A percentile compares a stretch with the other conserved stretches of the same genome.
Conservation (phyloP, 495 filamentous ascomycete genomes). For the Apodospora peruviana region DNA sequence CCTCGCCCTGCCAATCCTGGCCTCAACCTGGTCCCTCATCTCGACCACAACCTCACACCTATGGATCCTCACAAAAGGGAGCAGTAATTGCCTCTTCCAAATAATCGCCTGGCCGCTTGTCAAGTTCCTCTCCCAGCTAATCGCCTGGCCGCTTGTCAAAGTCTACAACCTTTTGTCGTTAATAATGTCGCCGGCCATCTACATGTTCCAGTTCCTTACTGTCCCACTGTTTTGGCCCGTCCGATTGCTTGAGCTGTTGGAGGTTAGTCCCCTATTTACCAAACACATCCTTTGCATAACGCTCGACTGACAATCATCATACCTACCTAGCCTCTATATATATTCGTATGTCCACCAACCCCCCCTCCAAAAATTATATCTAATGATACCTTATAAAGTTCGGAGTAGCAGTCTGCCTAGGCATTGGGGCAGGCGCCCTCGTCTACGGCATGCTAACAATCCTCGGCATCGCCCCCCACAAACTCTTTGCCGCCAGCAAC, state of each 20-base stretch:
- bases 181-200: neutral
- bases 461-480: too few species aligned
- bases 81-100: too few species aligned
- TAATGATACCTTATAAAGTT: conserved; percentile 22
- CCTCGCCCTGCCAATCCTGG: too few species aligned
- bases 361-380: neutral
- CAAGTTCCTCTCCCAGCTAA: neutral
- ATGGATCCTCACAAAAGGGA: too few species aligned
- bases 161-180: neutral
- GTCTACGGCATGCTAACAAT: too few species aligned
- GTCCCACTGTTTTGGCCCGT: neutral
- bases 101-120: neutral
- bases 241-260: conserved; percentile 25
- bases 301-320: neutral
- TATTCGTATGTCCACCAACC: conserved; percentile 32
- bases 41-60: too few species aligned
- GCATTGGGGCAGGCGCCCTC: too few species aligned
- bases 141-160: neutral
- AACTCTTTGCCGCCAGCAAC: too few species aligned
- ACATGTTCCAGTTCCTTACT: neutral
- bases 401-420: conserved; percentile 50
- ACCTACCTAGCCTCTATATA: conserved; percentile 51
- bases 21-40: too few species aligned
- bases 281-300: neutral
- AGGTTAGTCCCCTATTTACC: conserved; percentile 56